phyloP scores from a whole-genome alignment of 805 yeast species.

The Candida morakotiae region DNA sequence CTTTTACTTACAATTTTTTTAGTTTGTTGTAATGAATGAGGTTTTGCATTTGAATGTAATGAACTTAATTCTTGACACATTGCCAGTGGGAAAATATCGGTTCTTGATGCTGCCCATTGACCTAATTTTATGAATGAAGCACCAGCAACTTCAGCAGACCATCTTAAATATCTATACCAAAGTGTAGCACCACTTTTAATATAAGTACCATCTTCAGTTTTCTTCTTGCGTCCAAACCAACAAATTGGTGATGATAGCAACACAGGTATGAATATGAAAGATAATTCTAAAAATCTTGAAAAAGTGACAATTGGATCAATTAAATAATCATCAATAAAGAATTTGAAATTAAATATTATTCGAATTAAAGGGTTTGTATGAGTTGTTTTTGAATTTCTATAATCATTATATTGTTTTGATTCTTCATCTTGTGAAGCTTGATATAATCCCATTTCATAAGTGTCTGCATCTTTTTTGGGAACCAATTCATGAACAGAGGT shows the following conservation, averaged over 20 bases:
- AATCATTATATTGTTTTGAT: conserved; percentile 27
- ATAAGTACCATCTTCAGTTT: conserved; percentile 23
- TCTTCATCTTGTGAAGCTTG: conserved; percentile 57
- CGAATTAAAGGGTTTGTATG: conserved; percentile 23
- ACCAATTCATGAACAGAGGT: conserved; percentile 33
- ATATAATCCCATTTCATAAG: conserved; percentile 67
- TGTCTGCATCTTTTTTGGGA: conserved; percentile 51
- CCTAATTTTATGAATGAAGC: conserved; percentile 90
- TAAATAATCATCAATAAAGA: conserved; percentile 47
- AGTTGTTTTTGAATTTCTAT: conserved; percentile 23
- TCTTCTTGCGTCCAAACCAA: conserved; percentile 45
- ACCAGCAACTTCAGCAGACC: conserved; percentile 79
- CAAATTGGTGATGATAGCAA: conserved; percentile 61
- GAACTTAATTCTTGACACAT: conserved; percentile 73
- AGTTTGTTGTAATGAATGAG: conserved; percentile 66
- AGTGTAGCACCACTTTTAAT: conserved; percentile 53
- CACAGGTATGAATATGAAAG: conserved; percentile 67
- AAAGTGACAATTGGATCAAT: conserved; percentile 69
- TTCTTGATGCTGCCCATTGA: conserved; percentile 98
- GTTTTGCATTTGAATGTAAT: conserved; percentile 78
- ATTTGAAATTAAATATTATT: conserved; percentile 37
- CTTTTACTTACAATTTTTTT: conserved; percentile 53
- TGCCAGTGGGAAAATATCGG: conserved; percentile 81
- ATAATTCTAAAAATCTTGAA: conserved; percentile 65
- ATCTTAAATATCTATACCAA: conserved; percentile 68